Evolutionary conservation across 1,284 basidiomycete species (phyloP), one percentile per base, ranked within the genome.

Genomic region (Singerocomus inundabilis): DNA sequence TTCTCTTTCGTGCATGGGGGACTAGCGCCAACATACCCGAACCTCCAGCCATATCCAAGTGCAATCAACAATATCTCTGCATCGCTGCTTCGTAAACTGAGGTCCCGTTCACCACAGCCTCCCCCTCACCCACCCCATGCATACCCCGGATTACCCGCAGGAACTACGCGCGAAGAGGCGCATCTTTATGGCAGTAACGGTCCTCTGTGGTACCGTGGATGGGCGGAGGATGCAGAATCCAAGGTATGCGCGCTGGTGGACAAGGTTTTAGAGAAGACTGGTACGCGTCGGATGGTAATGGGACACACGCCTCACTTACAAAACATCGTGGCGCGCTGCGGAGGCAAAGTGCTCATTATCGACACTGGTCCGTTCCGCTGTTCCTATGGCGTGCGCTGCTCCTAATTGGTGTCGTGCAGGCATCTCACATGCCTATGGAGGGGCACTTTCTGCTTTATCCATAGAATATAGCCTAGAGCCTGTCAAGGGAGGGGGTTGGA

Each of bases 351-450:
- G 46, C 86, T 97, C 58, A 88, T 97, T 57, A 96, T 98, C 46
- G 94, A 97, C 64, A 91, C 88, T 5, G 85, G 84, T 84, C 57
- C 32, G 38, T 48, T 49, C 48, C 40, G 18, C 32, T 18, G 26
- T 24, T 37, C 9, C 30, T 10, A 1, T 26, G 28, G 15, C 25
- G 18, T 6, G 18, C 18, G 15, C 13, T 16, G 11, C 50, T 41
- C 13, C 35, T 63, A 32, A 53, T 40, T 12, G 13, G 29, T 21
- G 11, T 16, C 32, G 5, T 16, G 21, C 46, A 83, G 92, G 93
- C 32, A 96, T 97, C 51, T 94, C 93, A 2, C 88, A 88, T 62
- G 93, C 93, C 1, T 98, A 97, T 62, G 92, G 92, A n/a, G 94
- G 94, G 9, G 83, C 82, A 0, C 73, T 95, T 6, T 93, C 92